phyloP scores from a whole-genome alignment of 164 flowering plant genomes.

The Stephania cephalantha region DNA sequence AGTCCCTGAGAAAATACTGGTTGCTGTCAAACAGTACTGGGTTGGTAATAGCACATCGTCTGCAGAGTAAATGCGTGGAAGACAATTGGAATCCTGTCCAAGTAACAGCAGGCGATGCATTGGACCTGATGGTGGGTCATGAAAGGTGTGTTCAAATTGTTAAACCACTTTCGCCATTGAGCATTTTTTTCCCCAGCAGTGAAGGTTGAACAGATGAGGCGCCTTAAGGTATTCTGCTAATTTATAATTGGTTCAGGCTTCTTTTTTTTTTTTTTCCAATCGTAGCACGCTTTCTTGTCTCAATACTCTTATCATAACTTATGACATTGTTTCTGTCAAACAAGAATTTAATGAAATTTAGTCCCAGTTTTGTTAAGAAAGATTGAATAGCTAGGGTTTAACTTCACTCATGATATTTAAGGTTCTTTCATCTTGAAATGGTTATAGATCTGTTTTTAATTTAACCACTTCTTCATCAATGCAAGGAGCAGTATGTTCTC shows the following conservation, averaged over 20 bases:
- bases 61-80: slow-evolving; percentile 25
- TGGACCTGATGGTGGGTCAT: not conserved
- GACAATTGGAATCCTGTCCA: not conserved
- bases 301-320: not conserved
- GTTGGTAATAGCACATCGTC: slow-evolving; percentile 47
- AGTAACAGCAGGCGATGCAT: not conserved
- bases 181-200: slow-evolving; percentile 1
- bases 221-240: not conserved
- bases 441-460: too few relatives aligned
- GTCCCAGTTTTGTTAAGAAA: too few relatives aligned
- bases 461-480: too few relatives aligned
- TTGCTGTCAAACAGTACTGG: slow-evolving; percentile 90
- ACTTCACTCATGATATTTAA: too few relatives aligned
- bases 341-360: too few relatives aligned
- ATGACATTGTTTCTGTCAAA: not conserved
- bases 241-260: slow-evolving; percentile 3
- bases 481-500: too few relatives aligned
- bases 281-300: not conserved
- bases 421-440: too few relatives aligned
- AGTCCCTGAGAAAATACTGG: slow-evolving; percentile 63
- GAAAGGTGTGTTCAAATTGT: not conserved
- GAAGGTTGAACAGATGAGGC: not conserved
- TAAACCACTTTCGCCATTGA: not conserved
- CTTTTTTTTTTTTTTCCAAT: not conserved
- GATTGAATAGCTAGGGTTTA: too few relatives aligned